A percentile compares a stretch with the other conserved stretches of the same genome.
Evolutionary conservation across 2,329 filamentous ascomycete genomes (phyloP).

Genomic region (Colletotrichum sidae): DNA sequence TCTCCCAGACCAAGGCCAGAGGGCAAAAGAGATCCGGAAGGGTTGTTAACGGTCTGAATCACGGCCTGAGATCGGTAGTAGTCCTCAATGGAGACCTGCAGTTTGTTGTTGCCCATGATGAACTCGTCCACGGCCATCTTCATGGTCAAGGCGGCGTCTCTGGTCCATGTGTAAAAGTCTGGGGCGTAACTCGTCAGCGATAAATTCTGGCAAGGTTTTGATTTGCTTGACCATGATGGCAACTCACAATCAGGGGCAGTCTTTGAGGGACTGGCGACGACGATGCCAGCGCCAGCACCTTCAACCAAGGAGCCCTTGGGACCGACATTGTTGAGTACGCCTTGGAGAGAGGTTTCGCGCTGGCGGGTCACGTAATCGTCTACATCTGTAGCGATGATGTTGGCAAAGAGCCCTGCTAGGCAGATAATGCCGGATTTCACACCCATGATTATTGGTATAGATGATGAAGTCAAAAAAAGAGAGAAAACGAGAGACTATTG

Average conservation of each 20-base stretch:
- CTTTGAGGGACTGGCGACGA: constrained; percentile 68
- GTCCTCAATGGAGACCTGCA: constrained; percentile 60
- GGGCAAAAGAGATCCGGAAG: constrained; percentile 59
- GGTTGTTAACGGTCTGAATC: constrained; percentile 64
- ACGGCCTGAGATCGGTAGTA: constrained; percentile 64
- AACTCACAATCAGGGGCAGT: constrained; percentile 63
- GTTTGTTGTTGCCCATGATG: constrained; percentile 55
- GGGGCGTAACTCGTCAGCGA: constrained; percentile 38
- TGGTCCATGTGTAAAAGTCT: constrained; percentile 70
- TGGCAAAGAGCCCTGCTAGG: constrained; percentile 16
- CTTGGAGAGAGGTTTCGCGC: constrained; percentile 59
- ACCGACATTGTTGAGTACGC: constrained; percentile 67
- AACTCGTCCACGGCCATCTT: constrained; percentile 65
- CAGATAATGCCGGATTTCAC: constrained; percentile 8
- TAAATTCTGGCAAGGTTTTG: neutral
- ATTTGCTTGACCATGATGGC: neutral
- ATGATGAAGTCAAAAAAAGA: neutral
- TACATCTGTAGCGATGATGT: constrained; percentile 23
- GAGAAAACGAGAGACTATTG: too few relatives aligned
- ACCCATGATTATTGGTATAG: constrained; percentile 4
- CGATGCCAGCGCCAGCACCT: constrained; percentile 61
- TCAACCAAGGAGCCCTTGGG: constrained; percentile 58
- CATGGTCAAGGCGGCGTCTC: constrained; percentile 65
- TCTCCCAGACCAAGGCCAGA: constrained; percentile 63
- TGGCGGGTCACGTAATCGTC: constrained; percentile 55